Percentiles rank a stretch among this genome's conserved stretches.
Conservation (phyloP, 345 rosid genomes). For the Pseudoturritis turrita region DNA sequence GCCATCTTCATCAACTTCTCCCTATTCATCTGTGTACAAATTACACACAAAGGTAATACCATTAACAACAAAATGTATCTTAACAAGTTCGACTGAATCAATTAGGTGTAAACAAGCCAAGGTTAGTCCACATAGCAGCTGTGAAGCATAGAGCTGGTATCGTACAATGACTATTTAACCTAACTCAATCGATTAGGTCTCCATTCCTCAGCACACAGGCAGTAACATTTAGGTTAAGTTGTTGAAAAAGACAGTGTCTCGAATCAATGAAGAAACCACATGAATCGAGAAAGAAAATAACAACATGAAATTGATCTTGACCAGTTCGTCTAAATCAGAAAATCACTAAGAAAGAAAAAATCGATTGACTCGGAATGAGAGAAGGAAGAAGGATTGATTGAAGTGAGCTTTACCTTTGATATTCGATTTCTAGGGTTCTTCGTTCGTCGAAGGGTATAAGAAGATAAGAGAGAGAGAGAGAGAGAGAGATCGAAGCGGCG, state of each 20-base stretch:
- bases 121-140: not conserved
- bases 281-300: not conserved
- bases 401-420: slow-evolving; percentile 11
- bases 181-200: not conserved
- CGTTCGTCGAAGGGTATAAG: slow-evolving; percentile 22
- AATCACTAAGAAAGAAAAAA: not conserved
- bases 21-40: slow-evolving; percentile 58
- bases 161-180: not conserved
- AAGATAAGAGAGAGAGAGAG: slow-evolving; percentile 23
- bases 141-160: not conserved
- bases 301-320: not conserved
- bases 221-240: not conserved
- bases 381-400: not conserved
- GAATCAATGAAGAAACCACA: not conserved
- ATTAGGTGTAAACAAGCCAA: not conserved
- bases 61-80: not conserved
- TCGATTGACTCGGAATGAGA: not conserved
- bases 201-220: not conserved
- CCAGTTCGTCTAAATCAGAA: not conserved
- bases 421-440: slow-evolving; percentile 32
- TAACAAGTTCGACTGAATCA: too few relatives aligned
- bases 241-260: not conserved
- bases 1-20: slow-evolving; percentile 97
- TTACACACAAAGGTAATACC: not conserved
- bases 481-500: slow-evolving; percentile 28